A percentile compares a stretch with the other conserved stretches of the same genome.
Evolutionary conservation across 768 basidiomycete species (phyloP).

Genomic region (Lactarius hengduanensis): DNA sequence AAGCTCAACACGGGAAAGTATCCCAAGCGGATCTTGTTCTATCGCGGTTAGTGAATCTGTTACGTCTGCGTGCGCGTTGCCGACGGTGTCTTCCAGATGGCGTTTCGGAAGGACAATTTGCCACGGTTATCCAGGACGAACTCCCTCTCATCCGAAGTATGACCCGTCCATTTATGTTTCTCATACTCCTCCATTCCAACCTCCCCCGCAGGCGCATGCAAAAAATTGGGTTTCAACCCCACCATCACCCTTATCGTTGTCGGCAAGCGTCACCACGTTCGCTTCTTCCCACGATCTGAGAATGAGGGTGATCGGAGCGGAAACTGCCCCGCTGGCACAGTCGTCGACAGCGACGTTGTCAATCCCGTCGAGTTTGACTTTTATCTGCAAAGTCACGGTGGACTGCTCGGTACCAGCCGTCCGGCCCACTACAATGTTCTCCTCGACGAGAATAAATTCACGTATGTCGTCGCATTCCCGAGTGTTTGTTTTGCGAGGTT

Average conservation of each 20-base stretch:
- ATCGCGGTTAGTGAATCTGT: slow-evolving; percentile 49
- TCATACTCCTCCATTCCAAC: neutral
- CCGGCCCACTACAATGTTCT: slow-evolving; percentile 59
- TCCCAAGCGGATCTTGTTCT: slow-evolving; percentile 77
- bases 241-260: slow-evolving; percentile 78
- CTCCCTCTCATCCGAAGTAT: slow-evolving; percentile 58
- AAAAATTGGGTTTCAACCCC: slow-evolving; percentile 52
- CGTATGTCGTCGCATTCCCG: slow-evolving; percentile 38
- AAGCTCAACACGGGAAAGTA: slow-evolving; percentile 53
- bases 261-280: slow-evolving; percentile 72
- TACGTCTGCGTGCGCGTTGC: neutral
- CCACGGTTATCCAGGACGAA: slow-evolving; percentile 52
- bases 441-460: slow-evolving; percentile 58
- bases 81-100: slow-evolving; percentile 39
- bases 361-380: slow-evolving; percentile 77
- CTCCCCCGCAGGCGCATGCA: slow-evolving; percentile 55
- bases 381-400: slow-evolving; percentile 75
- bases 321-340: slow-evolving; percentile 76
- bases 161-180: slow-evolving; percentile 8
- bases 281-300: slow-evolving; percentile 52
- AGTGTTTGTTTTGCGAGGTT: neutral
- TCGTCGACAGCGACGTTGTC: slow-evolving; percentile 67
- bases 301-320: slow-evolving; percentile 61
- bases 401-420: slow-evolving; percentile 72
- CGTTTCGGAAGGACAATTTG: slow-evolving; percentile 56